Evolutionary conservation across 164 flowering plant species (phyloP), one percentile per base, ranked within the genome.

Genomic region (Macadamia tetraphylla): DNA sequence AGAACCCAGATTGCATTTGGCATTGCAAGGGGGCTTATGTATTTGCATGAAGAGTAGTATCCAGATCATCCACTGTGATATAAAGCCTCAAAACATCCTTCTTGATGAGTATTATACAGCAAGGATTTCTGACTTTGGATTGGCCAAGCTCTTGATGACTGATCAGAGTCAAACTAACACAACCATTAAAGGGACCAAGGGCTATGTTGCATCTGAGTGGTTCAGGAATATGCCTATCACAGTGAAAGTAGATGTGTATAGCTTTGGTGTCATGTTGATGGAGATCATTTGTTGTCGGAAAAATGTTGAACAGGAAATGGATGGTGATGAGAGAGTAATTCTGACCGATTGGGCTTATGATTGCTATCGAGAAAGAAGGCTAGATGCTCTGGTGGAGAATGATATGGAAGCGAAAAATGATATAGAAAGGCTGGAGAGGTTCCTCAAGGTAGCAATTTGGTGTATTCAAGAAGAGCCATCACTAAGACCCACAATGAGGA

Each of bases 401-500:
- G 18, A 53, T 6, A 17, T 12, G 57, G 57, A 53, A 14, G 57
- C 57, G 14, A 53, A 1, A 3, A 53, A 17, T 14, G 57, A 53
- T 17, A 3, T 14, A 5, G 15, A 17, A 14, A 14, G 57, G 57
- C 5, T 53, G 18, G 17, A 11, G 57, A 53, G 6, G 18, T 6
- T 53, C 3, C 2, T 61, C 23, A 63, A 7, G 66, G 18, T 44
- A 6, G 66, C 66, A 44, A 63, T 63, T n/a, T 63, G 66, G 66
- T 63, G 66, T 18, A 63, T 44, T 63, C 66, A 63, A 46, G 66
- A 63, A 31, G 66, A 63, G 13, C 55, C 55, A n/a, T 63, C 66
- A 7, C 31, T 63, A 18, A 63, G 55, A 32, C 66, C 66, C 9
- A 8, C 23, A 23, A 23, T 23, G 23, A 23, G 23, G 23, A 23